Evolutionary conservation across 352 stramenopile genomes (phyloP), one percentile per base, ranked within the genome.

Genomic region (Globisporangium abappressorium): DNA sequence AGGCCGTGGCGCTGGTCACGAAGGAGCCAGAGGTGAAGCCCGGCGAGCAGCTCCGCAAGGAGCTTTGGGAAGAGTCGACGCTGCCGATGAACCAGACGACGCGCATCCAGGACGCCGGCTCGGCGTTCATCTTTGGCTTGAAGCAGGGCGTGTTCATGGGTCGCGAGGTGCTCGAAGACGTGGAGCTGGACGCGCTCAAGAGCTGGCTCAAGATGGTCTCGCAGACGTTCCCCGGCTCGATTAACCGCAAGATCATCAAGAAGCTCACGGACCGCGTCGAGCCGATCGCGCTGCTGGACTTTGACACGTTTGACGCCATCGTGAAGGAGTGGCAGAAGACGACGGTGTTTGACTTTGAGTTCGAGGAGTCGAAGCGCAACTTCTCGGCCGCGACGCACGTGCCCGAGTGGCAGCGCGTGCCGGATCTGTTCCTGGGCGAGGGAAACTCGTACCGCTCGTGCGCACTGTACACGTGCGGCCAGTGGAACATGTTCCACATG

Each of bases 401-500:
- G 47, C 78, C 82, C 3, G 82, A 92, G 38, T 94, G 86, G 86
- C 83, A 92, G 70, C 73, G 78, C 6, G 47, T 90, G 28, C 76
- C 79, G 43, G 74, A 89, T 55, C 65, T 93, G 63, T 94, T 94
- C 62, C 6, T 81, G 5, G 86, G 86, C 30, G 67, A 90, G 53
- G 86, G 86, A 26, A 77, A 79, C 18, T 75, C 79, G 1, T 94
- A 94, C 68, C 77, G 77, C 26, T 82, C 86, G 2, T 94, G 86
- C 43, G 86, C 85, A 26, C 66, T 89, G 28, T 94, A 94, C 70
- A 94, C 86, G 51, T 94, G 86, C 58, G 86, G 86, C 1, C 86
- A 94, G 72, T 94, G 86, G 86, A 94, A 80, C 54, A 91, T 94
- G 81, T 94, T 94, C 72, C 86, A 94, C 77, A 89, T 94, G 84